Evolutionary conservation across 768 basidiomycete genomes (phyloP).

Genomic region (Kondoa malvinella): DNA sequence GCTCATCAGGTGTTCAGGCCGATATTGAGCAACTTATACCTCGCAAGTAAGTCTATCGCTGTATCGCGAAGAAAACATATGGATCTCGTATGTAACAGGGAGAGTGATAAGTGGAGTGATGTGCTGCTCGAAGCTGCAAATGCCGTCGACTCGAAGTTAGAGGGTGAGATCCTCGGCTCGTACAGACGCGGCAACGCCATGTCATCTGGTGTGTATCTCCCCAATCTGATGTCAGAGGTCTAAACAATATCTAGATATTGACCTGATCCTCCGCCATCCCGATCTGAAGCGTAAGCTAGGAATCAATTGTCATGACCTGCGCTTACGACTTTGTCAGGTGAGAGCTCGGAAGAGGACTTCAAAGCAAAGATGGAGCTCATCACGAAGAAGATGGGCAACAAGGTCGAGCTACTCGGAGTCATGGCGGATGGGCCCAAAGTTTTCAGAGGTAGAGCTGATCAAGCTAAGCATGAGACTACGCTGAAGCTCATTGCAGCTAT

Average conservation of each 20-base stretch:
- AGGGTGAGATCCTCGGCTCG: conserved; percentile 1
- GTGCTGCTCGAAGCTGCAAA: conserved; percentile 1
- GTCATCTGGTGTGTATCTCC: not conserved
- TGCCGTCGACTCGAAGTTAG: not conserved
- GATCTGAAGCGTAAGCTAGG: not conserved
- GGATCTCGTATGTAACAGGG: too few species aligned
- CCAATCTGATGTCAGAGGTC: not conserved
- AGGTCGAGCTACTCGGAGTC: not conserved
- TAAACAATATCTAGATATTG: not conserved
- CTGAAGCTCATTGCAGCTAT: not conserved
- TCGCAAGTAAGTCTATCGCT: not conserved
- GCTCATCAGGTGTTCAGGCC: not conserved
- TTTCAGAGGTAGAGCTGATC: not conserved
- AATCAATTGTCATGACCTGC: not conserved
- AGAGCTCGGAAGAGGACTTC: not conserved
- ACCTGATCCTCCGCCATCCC: conserved; percentile 5
- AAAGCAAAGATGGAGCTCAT: not conserved
- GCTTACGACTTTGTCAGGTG: not conserved
- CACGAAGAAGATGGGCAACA: not conserved
- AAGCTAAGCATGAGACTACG: not conserved
- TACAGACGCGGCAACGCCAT: not conserved
- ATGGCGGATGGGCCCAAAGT: not conserved
- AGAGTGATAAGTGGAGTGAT: not conserved
- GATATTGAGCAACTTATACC: conserved; percentile 8
- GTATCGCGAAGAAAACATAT: too few species aligned